Conservation (phyloP, 495 filamentous ascomycete species). For the Clohesyomyces aquaticus region DNA sequence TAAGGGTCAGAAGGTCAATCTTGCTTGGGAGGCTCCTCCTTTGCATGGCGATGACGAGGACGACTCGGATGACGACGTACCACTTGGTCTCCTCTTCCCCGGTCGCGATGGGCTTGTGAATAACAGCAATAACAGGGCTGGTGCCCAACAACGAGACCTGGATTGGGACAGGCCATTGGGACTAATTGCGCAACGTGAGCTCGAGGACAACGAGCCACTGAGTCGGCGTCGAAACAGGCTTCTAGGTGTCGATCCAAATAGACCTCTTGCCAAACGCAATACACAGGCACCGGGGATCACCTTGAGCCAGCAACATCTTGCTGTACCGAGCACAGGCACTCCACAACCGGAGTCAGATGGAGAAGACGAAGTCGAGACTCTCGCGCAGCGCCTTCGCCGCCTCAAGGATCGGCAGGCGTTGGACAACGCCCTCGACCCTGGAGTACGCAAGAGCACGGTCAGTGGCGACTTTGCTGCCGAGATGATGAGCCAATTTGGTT, state of each 20-base stretch:
- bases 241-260: constrained; percentile 56
- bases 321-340: constrained; percentile 18
- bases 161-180: constrained; percentile 70
- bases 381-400: constrained; percentile 73
- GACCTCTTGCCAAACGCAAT: constrained; percentile 44
- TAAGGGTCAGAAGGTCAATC: constrained; percentile 70
- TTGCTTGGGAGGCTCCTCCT: constrained; percentile 85
- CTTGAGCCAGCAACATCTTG: constrained; percentile 26
- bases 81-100: constrained; percentile 78
- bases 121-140: constrained; percentile 43
- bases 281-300: constrained; percentile 19
- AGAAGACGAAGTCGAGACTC: constrained; percentile 75
- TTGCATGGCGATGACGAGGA: constrained; percentile 52
- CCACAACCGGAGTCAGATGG: constrained; percentile 25
- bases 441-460: constrained; percentile 58
- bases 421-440: constrained; percentile 45
- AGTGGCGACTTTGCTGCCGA: constrained; percentile 80
- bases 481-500: constrained; percentile 70
- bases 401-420: constrained; percentile 60
- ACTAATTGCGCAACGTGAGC: constrained; percentile 77
- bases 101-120: constrained; percentile 58
- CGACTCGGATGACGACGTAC: constrained; percentile 67
- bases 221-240: constrained; percentile 78
- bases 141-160: constrained; percentile 18
- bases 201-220: constrained; percentile 91